phyloP scores from a whole-genome alignment of 1,284 basidiomycete genomes.

The Ceratobasidium sp. region DNA sequence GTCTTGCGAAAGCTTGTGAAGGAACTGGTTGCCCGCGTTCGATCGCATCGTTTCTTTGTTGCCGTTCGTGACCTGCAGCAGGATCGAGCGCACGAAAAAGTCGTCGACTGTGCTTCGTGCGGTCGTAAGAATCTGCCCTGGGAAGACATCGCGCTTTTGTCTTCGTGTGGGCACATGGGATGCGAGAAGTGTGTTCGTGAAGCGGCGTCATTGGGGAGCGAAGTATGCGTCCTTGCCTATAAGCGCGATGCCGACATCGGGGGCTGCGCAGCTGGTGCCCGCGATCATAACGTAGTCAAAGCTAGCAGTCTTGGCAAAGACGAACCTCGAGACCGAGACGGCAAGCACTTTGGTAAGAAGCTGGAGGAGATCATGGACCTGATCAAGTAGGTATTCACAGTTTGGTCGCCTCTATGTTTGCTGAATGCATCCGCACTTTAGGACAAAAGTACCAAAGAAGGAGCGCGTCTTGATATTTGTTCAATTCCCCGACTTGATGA shows the following conservation, averaged over 20 bases:
- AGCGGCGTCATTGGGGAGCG: slow-evolving; percentile 66
- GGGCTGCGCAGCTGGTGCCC: slow-evolving; percentile 75
- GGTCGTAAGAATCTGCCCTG: slow-evolving; percentile 63
- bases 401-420: neutral
- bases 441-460: slow-evolving; percentile 70
- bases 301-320: slow-evolving; percentile 87
- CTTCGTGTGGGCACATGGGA: slow-evolving; percentile 89
- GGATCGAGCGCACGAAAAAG: slow-evolving; percentile 59
- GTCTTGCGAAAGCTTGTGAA: slow-evolving; percentile 82
- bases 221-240: slow-evolving; percentile 71
- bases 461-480: slow-evolving; percentile 92
- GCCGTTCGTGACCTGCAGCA: slow-evolving; percentile 88
- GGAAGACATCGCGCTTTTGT: slow-evolving; percentile 80
- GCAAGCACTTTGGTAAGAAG: slow-evolving; percentile 88
- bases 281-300: slow-evolving; percentile 79
- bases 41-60: slow-evolving; percentile 89
- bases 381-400: slow-evolving; percentile 66
- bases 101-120: slow-evolving; percentile 70
- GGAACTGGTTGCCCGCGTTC: slow-evolving; percentile 86
- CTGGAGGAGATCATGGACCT: slow-evolving; percentile 83
- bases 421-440: slow-evolving; percentile 47
- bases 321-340: slow-evolving; percentile 69
- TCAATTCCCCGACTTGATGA: slow-evolving; percentile 91
- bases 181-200: slow-evolving; percentile 75
- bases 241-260: slow-evolving; percentile 60